A percentile compares a stretch with the other conserved stretches of the same genome.
Conservation (phyloP, 1,139 yeast genomes). For the Taphrina betulina region DNA sequence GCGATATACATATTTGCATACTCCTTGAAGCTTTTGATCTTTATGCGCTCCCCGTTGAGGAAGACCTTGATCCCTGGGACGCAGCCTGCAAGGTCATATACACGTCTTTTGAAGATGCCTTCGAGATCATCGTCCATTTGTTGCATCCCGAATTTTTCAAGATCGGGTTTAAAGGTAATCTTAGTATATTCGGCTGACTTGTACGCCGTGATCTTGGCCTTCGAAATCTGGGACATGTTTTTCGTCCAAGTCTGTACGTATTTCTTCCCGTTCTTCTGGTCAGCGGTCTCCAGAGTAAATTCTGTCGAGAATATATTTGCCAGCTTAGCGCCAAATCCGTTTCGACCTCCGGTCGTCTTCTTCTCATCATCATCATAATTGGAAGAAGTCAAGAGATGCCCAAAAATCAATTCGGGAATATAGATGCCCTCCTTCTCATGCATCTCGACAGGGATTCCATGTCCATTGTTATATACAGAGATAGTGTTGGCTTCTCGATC, state of each 20-base stretch:
- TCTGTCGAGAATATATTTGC: conserved; percentile 90
- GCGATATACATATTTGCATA: conserved; percentile 89
- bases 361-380: conserved; percentile 93
- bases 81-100: conserved; percentile 92
- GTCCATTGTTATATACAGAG: conserved; percentile 86
- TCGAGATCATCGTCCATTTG: conserved; percentile 75
- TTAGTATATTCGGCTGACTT: conserved; percentile 76
- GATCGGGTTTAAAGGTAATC: conserved; percentile 85
- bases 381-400: conserved; percentile 89
- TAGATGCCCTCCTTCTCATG: conserved; percentile 87
- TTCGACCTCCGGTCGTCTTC: conserved; percentile 98
- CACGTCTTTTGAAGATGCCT: conserved; percentile 87
- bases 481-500: conserved; percentile 73
- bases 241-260: conserved; percentile 83
- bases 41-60: conserved; percentile 71
- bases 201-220: conserved; percentile 69
- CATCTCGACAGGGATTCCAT: conserved; percentile 92
- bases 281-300: conserved; percentile 87
- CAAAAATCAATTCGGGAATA: conserved; percentile 95
- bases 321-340: conserved; percentile 96
- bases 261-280: conserved; percentile 57
- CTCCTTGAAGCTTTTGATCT: conserved; percentile 71
- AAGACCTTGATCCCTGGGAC: conserved; percentile 80
- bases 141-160: conserved; percentile 79
- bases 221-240: conserved; percentile 77